A percentile compares a stretch with the other conserved stretches of the same genome.
phyloP scores from a whole-genome alignment of 768 basidiomycete species.

The Dendrothele bispora region DNA sequence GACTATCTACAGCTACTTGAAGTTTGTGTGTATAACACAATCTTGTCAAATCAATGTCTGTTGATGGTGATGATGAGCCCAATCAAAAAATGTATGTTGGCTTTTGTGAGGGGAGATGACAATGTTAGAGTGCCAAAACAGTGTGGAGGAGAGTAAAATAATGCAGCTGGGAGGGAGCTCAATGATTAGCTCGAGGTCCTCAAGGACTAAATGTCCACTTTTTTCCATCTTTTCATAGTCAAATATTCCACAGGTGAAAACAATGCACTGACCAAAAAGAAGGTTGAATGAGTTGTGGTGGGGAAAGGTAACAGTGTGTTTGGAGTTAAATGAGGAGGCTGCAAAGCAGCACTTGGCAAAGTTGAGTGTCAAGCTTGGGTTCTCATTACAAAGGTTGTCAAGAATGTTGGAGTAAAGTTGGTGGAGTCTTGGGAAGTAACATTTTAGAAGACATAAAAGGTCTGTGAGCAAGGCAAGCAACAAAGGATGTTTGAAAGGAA shows the following conservation, averaged over 20 bases:
- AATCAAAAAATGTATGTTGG: neutral
- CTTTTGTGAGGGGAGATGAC: neutral
- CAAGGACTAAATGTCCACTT: neutral
- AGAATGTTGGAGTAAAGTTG: neutral
- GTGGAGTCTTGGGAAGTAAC: neutral
- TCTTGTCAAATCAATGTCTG: too few relatives aligned
- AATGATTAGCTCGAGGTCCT: too few relatives aligned
- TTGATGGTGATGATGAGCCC: too few relatives aligned
- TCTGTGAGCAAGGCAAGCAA: neutral
- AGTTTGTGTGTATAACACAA: too few relatives aligned
- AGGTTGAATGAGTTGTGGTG: neutral
- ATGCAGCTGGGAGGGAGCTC: neutral
- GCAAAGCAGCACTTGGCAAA: neutral
- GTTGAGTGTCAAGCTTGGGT: neutral
- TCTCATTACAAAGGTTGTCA: neutral
- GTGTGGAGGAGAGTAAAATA: neutral
- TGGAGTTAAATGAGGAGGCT: neutral
- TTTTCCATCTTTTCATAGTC: too few relatives aligned
- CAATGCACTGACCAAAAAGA: neutral
- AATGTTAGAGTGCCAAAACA: neutral
- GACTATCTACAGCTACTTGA: too few relatives aligned
- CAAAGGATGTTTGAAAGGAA: neutral
- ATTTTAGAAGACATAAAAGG: too few relatives aligned
- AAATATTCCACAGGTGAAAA: neutral
- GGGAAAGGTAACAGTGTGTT: neutral